Evolutionary conservation across 2,329 filamentous ascomycete species (phyloP).

Genomic region (Sporothrix sp.): DNA sequence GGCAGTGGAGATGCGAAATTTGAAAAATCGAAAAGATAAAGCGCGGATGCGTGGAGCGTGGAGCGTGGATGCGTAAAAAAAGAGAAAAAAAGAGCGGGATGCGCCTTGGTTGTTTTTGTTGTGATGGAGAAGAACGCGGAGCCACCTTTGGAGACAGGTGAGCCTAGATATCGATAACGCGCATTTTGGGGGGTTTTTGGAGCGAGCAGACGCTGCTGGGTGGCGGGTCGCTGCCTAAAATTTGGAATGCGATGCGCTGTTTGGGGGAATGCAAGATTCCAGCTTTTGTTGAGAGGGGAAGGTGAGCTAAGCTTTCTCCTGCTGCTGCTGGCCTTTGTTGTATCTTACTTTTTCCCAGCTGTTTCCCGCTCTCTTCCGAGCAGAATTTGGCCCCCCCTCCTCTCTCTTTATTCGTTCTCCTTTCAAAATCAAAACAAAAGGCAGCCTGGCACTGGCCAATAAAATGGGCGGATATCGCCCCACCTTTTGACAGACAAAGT

Average conservation of each 20-base stretch:
- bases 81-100: not conserved
- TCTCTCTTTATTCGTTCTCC: not conserved
- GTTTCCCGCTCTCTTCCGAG: not conserved
- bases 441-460: not conserved
- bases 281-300: not conserved
- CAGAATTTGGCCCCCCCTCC: not conserved
- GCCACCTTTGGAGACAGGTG: too few relatives aligned
- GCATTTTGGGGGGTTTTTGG: conserved; percentile 1
- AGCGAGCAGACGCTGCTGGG: not conserved
- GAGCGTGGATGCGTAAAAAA: not conserved
- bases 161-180: conserved; percentile 8
- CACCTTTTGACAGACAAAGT: too few relatives aligned
- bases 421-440: conserved; percentile 2
- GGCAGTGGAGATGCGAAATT: conserved; percentile 9
- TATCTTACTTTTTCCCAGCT: too few relatives aligned
- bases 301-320: too few relatives aligned
- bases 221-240: conserved; percentile 9
- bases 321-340: too few relatives aligned
- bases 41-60: not conserved
- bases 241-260: conserved; percentile 5
- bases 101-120: conserved; percentile 2
- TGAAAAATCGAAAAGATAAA: not conserved
- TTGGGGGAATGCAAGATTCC: not conserved
- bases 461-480: not conserved
- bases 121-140: conserved; percentile 6